These are phyloP conservation scores for Pseudogymnoascus sp. DNA, from an alignment of 2,329 filamentous ascomycete genomes.

Conservation along the genomic window DNA sequence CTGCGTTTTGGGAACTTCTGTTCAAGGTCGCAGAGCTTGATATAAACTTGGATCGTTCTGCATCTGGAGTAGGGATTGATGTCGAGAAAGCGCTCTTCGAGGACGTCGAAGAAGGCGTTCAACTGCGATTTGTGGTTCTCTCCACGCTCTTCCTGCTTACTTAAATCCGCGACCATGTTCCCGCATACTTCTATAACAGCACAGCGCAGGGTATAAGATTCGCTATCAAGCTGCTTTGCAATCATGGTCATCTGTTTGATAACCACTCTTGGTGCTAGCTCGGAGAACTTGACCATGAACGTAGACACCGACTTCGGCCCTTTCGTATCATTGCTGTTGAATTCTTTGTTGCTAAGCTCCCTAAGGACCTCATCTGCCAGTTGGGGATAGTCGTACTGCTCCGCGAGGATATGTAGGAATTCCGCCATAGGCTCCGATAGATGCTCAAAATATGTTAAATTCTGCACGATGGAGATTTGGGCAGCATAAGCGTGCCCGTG, in stretches of 20 bases:
- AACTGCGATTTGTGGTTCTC: conserved; percentile 94
- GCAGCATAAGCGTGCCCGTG: conserved; percentile 94
- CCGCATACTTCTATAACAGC: conserved; percentile 95
- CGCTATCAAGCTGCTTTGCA: conserved; percentile 90
- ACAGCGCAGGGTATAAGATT: conserved; percentile 91
- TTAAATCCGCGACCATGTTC: conserved; percentile 86
- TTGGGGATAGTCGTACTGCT: conserved; percentile 97
- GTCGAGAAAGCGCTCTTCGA: conserved; percentile 93
- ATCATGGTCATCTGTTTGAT: conserved; percentile 97
- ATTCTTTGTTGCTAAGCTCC: conserved; percentile 95
- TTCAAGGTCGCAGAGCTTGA: conserved; percentile 86
- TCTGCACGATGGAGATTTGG: conserved; percentile 96
- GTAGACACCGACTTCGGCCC: conserved; percentile 94
- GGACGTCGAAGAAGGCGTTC: conserved; percentile 91
- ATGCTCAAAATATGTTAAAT: conserved; percentile 96
- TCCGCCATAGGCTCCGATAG: conserved; percentile 99
- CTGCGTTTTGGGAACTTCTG: conserved; percentile 91
- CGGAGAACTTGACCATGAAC: conserved; percentile 88
- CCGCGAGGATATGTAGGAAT: conserved; percentile 88
- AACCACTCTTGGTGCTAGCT: conserved; percentile 81
- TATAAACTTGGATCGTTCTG: conserved; percentile 85
- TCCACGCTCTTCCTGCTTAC: conserved; percentile 80
- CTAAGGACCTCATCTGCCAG: conserved; percentile 87
- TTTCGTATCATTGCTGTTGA: conserved; percentile 91
- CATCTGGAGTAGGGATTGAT: conserved; percentile 95